Percentiles rank a stretch among this genome's conserved stretches.
Conservation (phyloP, 495 filamentous ascomycete species). For the Penicillium pancosmium region DNA sequence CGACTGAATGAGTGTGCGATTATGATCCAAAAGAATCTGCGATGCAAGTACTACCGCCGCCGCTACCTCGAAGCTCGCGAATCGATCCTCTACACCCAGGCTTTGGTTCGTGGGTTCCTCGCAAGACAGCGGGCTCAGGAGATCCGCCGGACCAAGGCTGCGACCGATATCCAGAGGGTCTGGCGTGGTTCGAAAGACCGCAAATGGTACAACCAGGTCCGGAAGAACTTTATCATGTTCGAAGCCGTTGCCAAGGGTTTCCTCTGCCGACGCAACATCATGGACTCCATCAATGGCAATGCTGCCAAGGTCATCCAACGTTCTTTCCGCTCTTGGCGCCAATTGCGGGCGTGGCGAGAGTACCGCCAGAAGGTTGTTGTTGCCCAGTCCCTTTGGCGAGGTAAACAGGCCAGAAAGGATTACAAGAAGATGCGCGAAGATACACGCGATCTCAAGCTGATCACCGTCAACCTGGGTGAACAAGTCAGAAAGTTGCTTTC, state of each 20-base stretch:
- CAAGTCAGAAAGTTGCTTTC: slow-evolving; percentile 86
- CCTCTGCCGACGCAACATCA: slow-evolving; percentile 81
- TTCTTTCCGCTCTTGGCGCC: slow-evolving; percentile 78
- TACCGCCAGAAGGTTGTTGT: slow-evolving; percentile 88
- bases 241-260: slow-evolving; percentile 91
- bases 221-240: slow-evolving; percentile 80
- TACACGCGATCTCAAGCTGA: slow-evolving; percentile 96
- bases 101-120: slow-evolving; percentile 69
- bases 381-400: slow-evolving; percentile 93
- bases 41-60: slow-evolving; percentile 90
- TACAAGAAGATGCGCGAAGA: slow-evolving; percentile 94
- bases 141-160: slow-evolving; percentile 79
- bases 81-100: slow-evolving; percentile 79
- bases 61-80: slow-evolving; percentile 85
- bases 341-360: slow-evolving; percentile 79
- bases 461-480: slow-evolving; percentile 98
- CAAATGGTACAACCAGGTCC: slow-evolving; percentile 72
- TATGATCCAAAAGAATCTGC: slow-evolving; percentile 99
- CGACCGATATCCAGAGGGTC: slow-evolving; percentile 90
- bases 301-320: slow-evolving; percentile 90
- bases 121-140: slow-evolving; percentile 79
- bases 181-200: slow-evolving; percentile 91
- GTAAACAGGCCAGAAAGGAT: slow-evolving; percentile 72
- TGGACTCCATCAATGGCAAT: slow-evolving; percentile 92
- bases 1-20: slow-evolving; percentile 92